Base-by-base conservation (phyloP, 179 eudicot species). In the Spergularia azorica region DNA sequence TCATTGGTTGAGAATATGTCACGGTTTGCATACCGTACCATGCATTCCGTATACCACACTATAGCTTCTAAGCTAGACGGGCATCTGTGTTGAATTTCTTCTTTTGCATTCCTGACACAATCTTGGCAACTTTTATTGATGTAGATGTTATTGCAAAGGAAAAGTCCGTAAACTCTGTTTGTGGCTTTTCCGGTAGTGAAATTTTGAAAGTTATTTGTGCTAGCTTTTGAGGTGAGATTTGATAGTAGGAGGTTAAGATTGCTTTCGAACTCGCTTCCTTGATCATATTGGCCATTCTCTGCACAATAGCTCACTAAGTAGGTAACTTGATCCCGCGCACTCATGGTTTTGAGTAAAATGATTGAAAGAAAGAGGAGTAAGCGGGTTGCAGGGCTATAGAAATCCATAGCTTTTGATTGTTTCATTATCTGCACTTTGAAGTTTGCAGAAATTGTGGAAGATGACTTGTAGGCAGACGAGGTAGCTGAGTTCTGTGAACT, bases 11-110 rank as follows among this genome's bases (percentile, higher is more conserved):
- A 59, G 65, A 74, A 79, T 46, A 79, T 67, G 26, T 67, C 16
- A 13, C 18, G 15, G 46, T 74, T 79, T 51, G 82, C 68, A 67
- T 79, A 79, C 9, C 82, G 66, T 38, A 79, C 3, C 78, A 73
- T 79, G 71, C 82, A 79, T 60, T 67, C 70, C 8, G 63, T 16
- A 26, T 79, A 79, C 82, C 82, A 79, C 15, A 67, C 55, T 10
- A 67, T 79, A 17, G 82, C 77, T 73, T 73, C 72, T 9, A 32
- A 41, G 32, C 72, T 79, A 13, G 74, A 67, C 18, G 68, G 68
- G 39, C 82, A 79, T 59, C 74, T 73, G 21, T 41, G 58, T 66
- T 39, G 77, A 59, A 79, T 67, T 50, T 67, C 77, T 14, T 50
- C 46, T 39, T 18, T 41, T 21, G 77, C 81, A 16, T 26, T 4